Percentiles rank a stretch among this genome's conserved stretches.
phyloP scores from a whole-genome alignment of 2,329 filamentous ascomycete genomes.

The Cladosporium velox region DNA sequence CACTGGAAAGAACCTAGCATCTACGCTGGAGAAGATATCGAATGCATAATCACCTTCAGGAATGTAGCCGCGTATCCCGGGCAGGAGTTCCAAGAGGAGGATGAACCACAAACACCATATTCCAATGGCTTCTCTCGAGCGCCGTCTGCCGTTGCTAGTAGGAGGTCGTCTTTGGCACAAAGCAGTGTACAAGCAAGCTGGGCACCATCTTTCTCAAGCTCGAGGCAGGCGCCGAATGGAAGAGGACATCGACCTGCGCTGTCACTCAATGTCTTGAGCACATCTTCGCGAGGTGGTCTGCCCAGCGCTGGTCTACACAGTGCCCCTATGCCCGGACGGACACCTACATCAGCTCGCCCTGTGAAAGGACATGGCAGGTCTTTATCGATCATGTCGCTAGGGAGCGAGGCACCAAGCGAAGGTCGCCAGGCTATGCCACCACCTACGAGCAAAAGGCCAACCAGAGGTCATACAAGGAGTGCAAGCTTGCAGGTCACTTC shows the following conservation, averaged over 20 bases:
- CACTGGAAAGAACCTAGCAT: constrained; percentile 92
- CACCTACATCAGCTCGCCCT: constrained; percentile 49
- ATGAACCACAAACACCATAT: constrained; percentile 27
- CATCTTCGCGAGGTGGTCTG: constrained; percentile 30
- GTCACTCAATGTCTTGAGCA: constrained; percentile 55
- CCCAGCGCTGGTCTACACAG: constrained; percentile 28
- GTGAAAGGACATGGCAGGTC: constrained; percentile 49
- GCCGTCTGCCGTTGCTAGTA: constrained; percentile 16
- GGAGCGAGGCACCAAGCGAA: constrained; percentile 43
- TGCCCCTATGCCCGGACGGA: constrained; percentile 28
- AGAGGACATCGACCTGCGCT: constrained; percentile 66
- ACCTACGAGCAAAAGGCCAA: constrained; percentile 46
- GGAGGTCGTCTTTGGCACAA: constrained; percentile 19
- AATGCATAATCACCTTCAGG: constrained; percentile 94
- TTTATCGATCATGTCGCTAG: constrained; percentile 53
- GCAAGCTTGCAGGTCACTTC: constrained; percentile 77
- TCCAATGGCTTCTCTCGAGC: constrained; percentile 36
- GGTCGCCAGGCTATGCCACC: constrained; percentile 23
- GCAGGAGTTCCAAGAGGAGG: constrained; percentile 34
- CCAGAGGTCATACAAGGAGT: constrained; percentile 71
- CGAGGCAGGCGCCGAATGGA: constrained; percentile 11
- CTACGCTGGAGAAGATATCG: constrained; percentile 93
- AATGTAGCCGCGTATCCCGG: constrained; percentile 65
- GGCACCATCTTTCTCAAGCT: constrained; percentile 23
- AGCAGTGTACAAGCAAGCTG: constrained; percentile 15